Evolutionary conservation across 2,329 filamentous ascomycete species (phyloP).

Genomic region (Dothidotthia symphoricarpi): DNA sequence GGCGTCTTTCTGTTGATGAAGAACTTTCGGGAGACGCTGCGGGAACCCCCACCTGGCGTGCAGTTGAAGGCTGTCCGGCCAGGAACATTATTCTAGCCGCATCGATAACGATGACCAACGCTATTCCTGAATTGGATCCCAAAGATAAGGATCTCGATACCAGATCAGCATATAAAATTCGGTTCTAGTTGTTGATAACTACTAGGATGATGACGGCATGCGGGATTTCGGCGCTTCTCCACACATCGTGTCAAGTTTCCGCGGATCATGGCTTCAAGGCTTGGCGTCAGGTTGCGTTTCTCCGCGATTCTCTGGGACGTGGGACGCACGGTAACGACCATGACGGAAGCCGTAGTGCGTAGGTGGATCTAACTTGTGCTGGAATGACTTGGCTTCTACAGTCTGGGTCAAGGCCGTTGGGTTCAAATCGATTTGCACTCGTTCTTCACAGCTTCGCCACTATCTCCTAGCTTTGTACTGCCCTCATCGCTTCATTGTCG

Average conservation of each 20-base stretch:
- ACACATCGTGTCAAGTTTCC: slow-evolving; percentile 21
- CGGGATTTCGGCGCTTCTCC: slow-evolving; percentile 17
- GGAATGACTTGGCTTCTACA: no score
- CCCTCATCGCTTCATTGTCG: no score
- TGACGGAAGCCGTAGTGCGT: slow-evolving; percentile 6
- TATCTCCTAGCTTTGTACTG: no score
- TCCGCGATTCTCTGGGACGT: slow-evolving; percentile 13
- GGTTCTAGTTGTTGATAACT: slow-evolving; percentile 3
- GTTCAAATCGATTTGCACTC: no score
- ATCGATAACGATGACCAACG: slow-evolving; percentile 5
- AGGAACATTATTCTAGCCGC: slow-evolving; percentile 13
- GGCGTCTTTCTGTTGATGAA: no score
- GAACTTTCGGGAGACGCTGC: background rate
- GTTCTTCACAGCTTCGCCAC: no score
- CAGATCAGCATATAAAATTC: slow-evolving; percentile 17
- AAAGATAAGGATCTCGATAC: slow-evolving; percentile 37
- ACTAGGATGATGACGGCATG: slow-evolving; percentile 18
- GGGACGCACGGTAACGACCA: slow-evolving; percentile 7
- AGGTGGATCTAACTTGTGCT: no score
- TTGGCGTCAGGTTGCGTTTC: slow-evolving; percentile 12
- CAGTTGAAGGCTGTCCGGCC: slow-evolving; percentile 7
- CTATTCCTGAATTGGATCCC: slow-evolving; percentile 22
- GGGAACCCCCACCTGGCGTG: slow-evolving; percentile 16
- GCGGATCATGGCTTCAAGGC: slow-evolving; percentile 12
- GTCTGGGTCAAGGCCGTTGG: no score